phyloP scores from a whole-genome alignment of 768 basidiomycete genomes.

The Serendipita sp. region DNA sequence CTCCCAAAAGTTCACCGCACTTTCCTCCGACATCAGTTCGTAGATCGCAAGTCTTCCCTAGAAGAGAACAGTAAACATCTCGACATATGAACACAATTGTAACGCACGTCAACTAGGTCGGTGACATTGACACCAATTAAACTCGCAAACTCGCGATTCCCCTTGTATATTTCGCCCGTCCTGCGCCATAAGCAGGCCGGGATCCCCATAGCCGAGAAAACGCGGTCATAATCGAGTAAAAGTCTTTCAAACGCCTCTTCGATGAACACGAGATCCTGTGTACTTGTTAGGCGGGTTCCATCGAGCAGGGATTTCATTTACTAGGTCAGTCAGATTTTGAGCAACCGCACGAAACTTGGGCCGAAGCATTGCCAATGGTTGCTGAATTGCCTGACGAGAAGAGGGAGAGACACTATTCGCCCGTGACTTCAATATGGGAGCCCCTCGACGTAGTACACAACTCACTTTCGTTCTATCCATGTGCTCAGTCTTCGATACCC shows the following conservation, averaged over 20 bases:
- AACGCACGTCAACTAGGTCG: slow-evolving; percentile 69
- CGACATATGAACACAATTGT: neutral
- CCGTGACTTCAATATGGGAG: neutral
- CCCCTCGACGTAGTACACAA: neutral
- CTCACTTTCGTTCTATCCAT: slow-evolving; percentile 91
- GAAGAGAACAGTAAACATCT: slow-evolving; percentile 10
- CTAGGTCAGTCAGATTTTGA: slow-evolving; percentile 70
- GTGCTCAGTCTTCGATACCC: slow-evolving; percentile 81
- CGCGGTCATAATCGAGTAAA: slow-evolving; percentile 88
- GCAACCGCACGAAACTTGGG: slow-evolving; percentile 79
- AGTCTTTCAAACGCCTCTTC: slow-evolving; percentile 96
- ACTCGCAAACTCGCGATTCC: slow-evolving; percentile 88
- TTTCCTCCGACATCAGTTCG: slow-evolving; percentile 96
- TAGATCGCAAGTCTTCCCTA: slow-evolving; percentile 90
- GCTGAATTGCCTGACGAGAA: slow-evolving; percentile 81
- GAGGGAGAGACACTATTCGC: slow-evolving; percentile 63
- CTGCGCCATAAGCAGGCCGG: slow-evolving; percentile 93
- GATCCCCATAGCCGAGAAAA: slow-evolving; percentile 89
- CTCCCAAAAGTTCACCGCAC: slow-evolving; percentile 96
- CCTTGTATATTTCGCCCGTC: slow-evolving; percentile 98
- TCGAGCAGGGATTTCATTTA: slow-evolving; percentile 21
- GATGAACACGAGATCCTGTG: slow-evolving; percentile 84
- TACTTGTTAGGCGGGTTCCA: no score
- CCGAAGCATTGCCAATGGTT: slow-evolving; percentile 69
- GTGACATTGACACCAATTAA: slow-evolving; percentile 75